Conservation (phyloP, 2,329 filamentous ascomycete genomes). For the Calonectria pteridis region DNA sequence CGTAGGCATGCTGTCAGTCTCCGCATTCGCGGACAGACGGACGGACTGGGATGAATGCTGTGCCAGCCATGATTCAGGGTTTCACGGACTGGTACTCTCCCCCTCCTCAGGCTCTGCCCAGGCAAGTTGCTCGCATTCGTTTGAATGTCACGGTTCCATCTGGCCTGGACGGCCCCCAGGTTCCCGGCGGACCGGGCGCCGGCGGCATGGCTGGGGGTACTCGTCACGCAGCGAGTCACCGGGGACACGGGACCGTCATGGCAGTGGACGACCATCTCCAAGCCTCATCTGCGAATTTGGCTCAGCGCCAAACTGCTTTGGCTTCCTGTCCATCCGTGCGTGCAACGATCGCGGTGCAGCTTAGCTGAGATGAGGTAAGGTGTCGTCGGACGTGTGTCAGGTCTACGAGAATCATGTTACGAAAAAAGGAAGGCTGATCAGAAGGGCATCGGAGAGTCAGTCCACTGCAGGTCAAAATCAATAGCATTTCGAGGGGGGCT, state of each 20-base stretch:
- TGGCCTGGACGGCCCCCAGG: conserved; percentile 1
- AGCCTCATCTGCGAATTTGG: conserved; percentile 15
- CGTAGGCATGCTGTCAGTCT: conserved; percentile 17
- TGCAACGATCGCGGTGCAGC: neutral
- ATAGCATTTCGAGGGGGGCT: neutral
- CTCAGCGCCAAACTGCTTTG: neutral
- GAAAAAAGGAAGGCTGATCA: neutral
- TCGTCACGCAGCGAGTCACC: conserved; percentile 8
- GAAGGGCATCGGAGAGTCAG: conserved; percentile 10
- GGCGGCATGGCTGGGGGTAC: conserved; percentile 17
- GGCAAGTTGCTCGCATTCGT: neutral
- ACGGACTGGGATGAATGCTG: neutral
- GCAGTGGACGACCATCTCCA: conserved; percentile 1
- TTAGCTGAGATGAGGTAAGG: conserved; percentile 19
- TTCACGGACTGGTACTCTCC: neutral
- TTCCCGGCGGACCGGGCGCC: conserved; percentile 24
- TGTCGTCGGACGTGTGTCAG: neutral
- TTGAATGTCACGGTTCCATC: conserved; percentile 10
- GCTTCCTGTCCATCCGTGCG: neutral
- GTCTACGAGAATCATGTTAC: conserved; percentile 3
- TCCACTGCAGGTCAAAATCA: conserved; percentile 7
- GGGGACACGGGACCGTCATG: conserved; percentile 9
- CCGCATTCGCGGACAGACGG: neutral
- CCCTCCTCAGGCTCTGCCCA: neutral
- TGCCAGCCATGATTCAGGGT: neutral